Percentiles rank a stretch among this genome's conserved stretches.
Evolutionary conservation across 1,284 basidiomycete species (phyloP).

Genomic region (Cronartium quercuum): DNA sequence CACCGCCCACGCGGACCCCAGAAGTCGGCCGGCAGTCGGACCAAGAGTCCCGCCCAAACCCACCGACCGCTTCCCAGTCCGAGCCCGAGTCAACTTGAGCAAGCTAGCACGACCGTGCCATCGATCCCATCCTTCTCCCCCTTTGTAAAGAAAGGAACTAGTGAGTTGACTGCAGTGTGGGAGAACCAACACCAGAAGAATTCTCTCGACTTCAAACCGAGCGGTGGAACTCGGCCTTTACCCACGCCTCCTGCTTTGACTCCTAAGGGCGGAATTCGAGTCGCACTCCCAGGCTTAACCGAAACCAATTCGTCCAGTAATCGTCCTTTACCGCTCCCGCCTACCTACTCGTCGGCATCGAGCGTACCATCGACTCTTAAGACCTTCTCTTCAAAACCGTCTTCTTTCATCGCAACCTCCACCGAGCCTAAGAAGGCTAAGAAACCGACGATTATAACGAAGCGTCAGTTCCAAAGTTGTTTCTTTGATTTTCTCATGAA

Average conservation of each 20-base stretch:
- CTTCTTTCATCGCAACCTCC: not conserved
- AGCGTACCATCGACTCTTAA: not conserved
- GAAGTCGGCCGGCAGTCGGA: slow-evolving; percentile 3
- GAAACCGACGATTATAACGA: not conserved
- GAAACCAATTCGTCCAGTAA: not conserved
- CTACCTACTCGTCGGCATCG: not conserved
- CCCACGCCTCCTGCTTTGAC: slow-evolving; percentile 12
- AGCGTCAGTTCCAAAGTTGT: not conserved
- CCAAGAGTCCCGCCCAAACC: not conserved
- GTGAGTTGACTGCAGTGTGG: slow-evolving; percentile 29
- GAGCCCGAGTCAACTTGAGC: not conserved
- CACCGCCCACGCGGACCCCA: slow-evolving; percentile 4
- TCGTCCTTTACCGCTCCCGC: slow-evolving; percentile 35
- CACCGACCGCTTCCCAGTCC: not conserved
- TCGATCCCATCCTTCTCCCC: slow-evolving; percentile 22
- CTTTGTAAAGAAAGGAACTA: slow-evolving; percentile 26
- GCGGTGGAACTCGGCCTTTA: slow-evolving; percentile 5
- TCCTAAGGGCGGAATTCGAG: not conserved
- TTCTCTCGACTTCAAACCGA: not conserved
- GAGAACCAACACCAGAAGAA: slow-evolving; percentile 12
- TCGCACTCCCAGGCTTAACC: not conserved
- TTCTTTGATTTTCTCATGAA: not conserved
- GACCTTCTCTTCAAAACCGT: not conserved
- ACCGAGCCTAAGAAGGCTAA: not conserved
- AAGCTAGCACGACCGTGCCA: not conserved